Conservation (phyloP, 371 early-diverging fungal species). For the Amoeboaphelidium protococcarum region DNA sequence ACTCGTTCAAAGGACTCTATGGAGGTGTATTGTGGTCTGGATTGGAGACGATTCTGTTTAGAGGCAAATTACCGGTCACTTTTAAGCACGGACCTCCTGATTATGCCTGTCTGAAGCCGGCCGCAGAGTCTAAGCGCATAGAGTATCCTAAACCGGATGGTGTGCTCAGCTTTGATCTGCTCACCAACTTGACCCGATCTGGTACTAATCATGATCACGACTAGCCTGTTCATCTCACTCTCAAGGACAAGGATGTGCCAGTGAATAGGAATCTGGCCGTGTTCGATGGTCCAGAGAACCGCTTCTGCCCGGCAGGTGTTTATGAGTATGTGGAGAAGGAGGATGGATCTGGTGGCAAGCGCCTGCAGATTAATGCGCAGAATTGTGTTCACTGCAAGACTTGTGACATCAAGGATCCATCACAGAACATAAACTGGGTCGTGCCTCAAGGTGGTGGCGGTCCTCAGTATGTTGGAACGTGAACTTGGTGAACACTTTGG, state of each 20-base stretch:
- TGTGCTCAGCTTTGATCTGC: conserved; percentile 66
- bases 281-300: conserved; percentile 86
- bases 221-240: conserved; percentile 43
- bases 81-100: conserved; percentile 69
- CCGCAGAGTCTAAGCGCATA: conserved; percentile 37
- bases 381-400: conserved; percentile 99
- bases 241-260: conserved; percentile 32
- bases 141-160: conserved; percentile 96
- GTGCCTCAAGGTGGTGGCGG: conserved; percentile 92
- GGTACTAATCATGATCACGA: conserved; percentile 88
- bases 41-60: conserved; percentile 56
- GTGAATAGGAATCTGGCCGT: conserved; percentile 47
- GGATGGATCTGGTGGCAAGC: conserved; percentile 45
- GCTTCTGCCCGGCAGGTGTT: conserved; percentile 95
- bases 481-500: too few relatives aligned
- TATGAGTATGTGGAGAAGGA: conserved; percentile 93
- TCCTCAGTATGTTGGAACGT: conserved; percentile 41
- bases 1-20: conserved; percentile 49
- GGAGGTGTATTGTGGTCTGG: conserved; percentile 76
- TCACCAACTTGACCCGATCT: conserved; percentile 71
- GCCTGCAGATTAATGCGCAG: conserved; percentile 90
- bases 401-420: conserved; percentile 95
- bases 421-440: conserved; percentile 29
- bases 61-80: conserved; percentile 78
- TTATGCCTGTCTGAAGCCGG: conserved; percentile 33